Percentiles rank a stretch among this genome's conserved stretches.
Evolutionary conservation across 768 basidiomycete genomes (phyloP).

Genomic region (Gymnopilus dilepis): DNA sequence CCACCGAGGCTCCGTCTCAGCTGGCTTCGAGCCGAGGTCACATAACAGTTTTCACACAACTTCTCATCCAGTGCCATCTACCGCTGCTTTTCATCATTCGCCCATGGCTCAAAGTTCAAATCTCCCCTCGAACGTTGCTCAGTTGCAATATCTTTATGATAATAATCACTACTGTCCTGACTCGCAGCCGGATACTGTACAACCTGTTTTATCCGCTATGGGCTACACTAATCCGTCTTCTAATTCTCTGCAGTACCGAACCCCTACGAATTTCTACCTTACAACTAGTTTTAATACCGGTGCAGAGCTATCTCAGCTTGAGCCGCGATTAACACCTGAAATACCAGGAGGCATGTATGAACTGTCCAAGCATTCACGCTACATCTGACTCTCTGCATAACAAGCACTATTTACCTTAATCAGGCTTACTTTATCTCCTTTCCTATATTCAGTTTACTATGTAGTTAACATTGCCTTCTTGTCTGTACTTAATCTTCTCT

Average conservation of each 20-base stretch:
- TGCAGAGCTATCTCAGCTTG: slow-evolving; percentile 1
- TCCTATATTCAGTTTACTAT: background rate
- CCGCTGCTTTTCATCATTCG: background rate
- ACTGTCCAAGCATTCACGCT: slow-evolving; percentile 5
- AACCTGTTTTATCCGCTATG: slow-evolving; percentile 1
- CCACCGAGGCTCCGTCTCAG: slow-evolving; percentile 7
- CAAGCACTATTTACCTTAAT: too few relatives aligned
- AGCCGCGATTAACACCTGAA: slow-evolving; percentile 5
- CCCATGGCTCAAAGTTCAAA: background rate
- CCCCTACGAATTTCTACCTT: background rate
- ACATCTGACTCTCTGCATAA: background rate
- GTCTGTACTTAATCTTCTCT: too few relatives aligned
- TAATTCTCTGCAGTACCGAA: slow-evolving; percentile 33
- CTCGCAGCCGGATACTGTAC: slow-evolving; percentile 5
- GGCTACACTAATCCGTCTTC: slow-evolving; percentile 29
- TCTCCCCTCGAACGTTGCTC: slow-evolving; percentile 1
- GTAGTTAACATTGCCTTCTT: background rate
- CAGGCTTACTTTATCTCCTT: background rate
- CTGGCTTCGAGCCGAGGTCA: slow-evolving; percentile 11
- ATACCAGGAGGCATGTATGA: slow-evolving; percentile 18
- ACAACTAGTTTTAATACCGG: background rate
- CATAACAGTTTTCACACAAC: background rate
- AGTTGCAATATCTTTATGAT: slow-evolving; percentile 10
- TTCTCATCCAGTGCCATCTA: background rate
- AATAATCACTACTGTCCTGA: slow-evolving; percentile 1